Conservation (phyloP, 768 basidiomycete species). For the Rubroboletus pulcherrimus region DNA sequence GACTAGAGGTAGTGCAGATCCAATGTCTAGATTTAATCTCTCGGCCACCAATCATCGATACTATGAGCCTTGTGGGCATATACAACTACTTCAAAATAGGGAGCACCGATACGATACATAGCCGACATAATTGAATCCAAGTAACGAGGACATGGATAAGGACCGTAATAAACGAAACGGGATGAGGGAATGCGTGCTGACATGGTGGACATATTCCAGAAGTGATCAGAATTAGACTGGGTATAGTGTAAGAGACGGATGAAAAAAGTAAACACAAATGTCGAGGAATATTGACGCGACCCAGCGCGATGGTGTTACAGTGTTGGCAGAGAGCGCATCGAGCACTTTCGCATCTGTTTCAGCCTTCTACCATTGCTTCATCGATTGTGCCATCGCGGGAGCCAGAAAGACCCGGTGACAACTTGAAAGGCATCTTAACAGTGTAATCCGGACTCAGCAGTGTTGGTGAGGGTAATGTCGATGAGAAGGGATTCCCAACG, state of each 20-base stretch:
- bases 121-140: neutral
- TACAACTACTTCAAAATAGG: neutral
- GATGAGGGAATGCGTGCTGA: neutral
- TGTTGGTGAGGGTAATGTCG: neutral
- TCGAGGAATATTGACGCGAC: neutral
- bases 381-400: slow-evolving; percentile 6
- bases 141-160: neutral
- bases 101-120: neutral
- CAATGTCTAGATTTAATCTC: too few species aligned
- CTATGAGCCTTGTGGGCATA: neutral
- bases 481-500: neutral
- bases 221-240: slow-evolving; percentile 14
- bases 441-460: slow-evolving; percentile 10
- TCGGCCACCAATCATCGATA: too few species aligned
- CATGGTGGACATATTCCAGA: neutral
- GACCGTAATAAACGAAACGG: neutral
- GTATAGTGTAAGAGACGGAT: slow-evolving; percentile 11
- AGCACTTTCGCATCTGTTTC: slow-evolving; percentile 3
- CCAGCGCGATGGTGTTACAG: slow-evolving; percentile 12
- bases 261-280: slow-evolving; percentile 1
- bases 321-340: slow-evolving; percentile 4
- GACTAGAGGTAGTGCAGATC: too few species aligned
- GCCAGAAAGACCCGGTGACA: slow-evolving; percentile 4
- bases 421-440: slow-evolving; percentile 9
- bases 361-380: slow-evolving; percentile 24